These are phyloP conservation scores for Keithomyces neogunnii DNA, from an alignment of 2,329 filamentous ascomycete genomes.

Conservation along the genomic window DNA sequence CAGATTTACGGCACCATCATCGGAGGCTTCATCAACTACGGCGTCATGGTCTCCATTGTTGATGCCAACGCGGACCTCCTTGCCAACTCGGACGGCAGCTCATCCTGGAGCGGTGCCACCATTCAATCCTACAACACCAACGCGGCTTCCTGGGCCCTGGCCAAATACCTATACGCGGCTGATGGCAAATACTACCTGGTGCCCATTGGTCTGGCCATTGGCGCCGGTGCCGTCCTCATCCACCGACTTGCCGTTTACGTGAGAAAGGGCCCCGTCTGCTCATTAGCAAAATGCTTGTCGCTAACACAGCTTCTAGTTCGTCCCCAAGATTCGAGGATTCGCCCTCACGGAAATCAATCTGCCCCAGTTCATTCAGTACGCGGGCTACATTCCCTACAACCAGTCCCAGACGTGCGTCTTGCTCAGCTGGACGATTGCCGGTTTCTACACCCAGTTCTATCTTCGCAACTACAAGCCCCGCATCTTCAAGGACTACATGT, in stretches of 20 bases:
- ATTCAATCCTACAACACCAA: slow-evolving; percentile 36
- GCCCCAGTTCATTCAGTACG: slow-evolving; percentile 6
- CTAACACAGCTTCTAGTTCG: neutral
- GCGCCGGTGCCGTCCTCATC: slow-evolving; percentile 22
- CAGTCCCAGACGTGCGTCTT: slow-evolving; percentile 46
- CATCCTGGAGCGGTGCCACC: slow-evolving; percentile 39
- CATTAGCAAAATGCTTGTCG: too few species aligned
- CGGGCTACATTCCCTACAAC: slow-evolving; percentile 7
- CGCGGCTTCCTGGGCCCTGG: slow-evolving; percentile 22
- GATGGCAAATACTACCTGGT: slow-evolving; percentile 27
- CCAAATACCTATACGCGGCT: slow-evolving; percentile 32
- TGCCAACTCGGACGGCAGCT: slow-evolving; percentile 28
- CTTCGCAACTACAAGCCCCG: slow-evolving; percentile 42
- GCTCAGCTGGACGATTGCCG: slow-evolving; percentile 33
- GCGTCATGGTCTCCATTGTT: slow-evolving; percentile 37
- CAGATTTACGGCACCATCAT: slow-evolving; percentile 33
- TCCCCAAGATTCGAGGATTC: slow-evolving; percentile 1
- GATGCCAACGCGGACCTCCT: slow-evolving; percentile 31
- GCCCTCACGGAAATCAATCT: slow-evolving; percentile 2
- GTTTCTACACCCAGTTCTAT: slow-evolving; percentile 42
- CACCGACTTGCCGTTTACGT: neutral
- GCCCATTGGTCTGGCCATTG: slow-evolving; percentile 31
- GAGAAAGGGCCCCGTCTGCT: neutral
- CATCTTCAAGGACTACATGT: slow-evolving; percentile 45
- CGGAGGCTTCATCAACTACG: slow-evolving; percentile 35